A percentile compares a stretch with the other conserved stretches of the same genome.
Conservation (phyloP, 176 grass and related monocot species). For the Aegilops speltoides region DNA sequence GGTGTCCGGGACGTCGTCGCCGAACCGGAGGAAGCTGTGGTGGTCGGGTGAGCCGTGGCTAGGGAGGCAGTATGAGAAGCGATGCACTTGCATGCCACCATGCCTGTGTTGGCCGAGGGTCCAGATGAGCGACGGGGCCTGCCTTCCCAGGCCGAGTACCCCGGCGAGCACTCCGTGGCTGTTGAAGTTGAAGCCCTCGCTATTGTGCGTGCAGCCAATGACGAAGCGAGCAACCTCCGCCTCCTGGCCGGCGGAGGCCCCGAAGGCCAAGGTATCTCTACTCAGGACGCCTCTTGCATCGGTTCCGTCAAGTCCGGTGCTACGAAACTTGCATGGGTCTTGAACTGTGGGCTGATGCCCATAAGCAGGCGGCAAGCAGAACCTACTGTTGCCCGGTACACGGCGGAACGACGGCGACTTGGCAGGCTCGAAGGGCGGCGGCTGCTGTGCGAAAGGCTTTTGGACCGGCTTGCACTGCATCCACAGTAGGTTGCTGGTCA, state of each 20-base stretch:
- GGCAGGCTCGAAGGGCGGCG: not conserved
- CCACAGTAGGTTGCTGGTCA: not conserved
- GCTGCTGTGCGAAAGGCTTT: not conserved
- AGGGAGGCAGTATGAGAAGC: not conserved
- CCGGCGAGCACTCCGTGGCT: too few species aligned
- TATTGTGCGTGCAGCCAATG: too few species aligned
- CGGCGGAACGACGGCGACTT: not conserved
- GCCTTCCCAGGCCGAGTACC: not conserved
- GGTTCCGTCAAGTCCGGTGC: not conserved
- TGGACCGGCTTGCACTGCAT: not conserved
- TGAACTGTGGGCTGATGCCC: not conserved
- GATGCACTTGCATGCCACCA: not conserved
- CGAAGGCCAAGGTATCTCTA: not conserved
- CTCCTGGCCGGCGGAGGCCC: too few species aligned
- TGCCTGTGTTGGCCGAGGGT: not conserved
- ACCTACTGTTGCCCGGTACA: not conserved
- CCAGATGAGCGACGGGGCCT: not conserved
- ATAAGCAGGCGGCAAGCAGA: not conserved
- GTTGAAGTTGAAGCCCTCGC: too few species aligned
- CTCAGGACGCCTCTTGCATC: not conserved
- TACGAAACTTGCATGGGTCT: not conserved
- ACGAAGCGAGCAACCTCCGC: too few species aligned
- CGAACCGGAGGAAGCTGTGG: not conserved
- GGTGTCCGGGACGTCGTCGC: not conserved
- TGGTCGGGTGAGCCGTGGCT: not conserved